Conservation (phyloP, 768 basidiomycete genomes). For the Tulasnella calospora region DNA sequence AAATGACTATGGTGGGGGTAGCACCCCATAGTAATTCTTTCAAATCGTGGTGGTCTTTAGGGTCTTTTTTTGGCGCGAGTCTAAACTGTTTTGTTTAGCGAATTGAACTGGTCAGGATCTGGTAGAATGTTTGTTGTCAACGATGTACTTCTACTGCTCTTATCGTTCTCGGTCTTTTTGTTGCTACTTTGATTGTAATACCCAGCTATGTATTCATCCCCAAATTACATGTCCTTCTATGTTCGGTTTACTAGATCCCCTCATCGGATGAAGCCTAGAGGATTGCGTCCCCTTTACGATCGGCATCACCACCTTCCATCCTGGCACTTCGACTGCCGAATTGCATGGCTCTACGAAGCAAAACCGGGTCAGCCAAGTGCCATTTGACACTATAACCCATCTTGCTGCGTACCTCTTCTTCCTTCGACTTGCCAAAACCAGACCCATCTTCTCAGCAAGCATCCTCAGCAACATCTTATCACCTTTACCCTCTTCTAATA, state of each 20-base stretch:
- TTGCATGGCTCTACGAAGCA: slow-evolving; percentile 66
- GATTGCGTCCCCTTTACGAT: slow-evolving; percentile 18
- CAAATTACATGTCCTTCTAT: not conserved
- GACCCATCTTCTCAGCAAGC: slow-evolving; percentile 65
- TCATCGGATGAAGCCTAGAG: not conserved
- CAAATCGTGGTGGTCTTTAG: not conserved
- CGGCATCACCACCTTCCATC: slow-evolving; percentile 56
- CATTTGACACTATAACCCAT: too few species aligned
- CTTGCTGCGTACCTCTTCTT: slow-evolving; percentile 56
- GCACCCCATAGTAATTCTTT: not conserved
- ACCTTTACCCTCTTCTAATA: slow-evolving; percentile 68
- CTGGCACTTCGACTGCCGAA: slow-evolving; percentile 86
- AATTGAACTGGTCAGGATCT: not conserved
- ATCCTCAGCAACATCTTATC: slow-evolving; percentile 84
- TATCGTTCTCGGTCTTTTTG: not conserved
- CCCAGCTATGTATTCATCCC: slow-evolving; percentile 1
- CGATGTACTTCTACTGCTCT: not conserved
- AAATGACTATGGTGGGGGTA: not conserved
- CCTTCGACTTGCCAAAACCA: slow-evolving; percentile 63
- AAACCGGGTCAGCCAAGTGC: not conserved
- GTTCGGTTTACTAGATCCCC: not conserved
- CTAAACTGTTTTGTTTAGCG: not conserved
- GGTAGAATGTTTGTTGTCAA: not conserved
- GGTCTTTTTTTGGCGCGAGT: not conserved
- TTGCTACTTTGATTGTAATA: slow-evolving; percentile 1